phyloP scores from a whole-genome alignment of 2,329 filamentous ascomycete species.

The Colletotrichum australisinense region DNA sequence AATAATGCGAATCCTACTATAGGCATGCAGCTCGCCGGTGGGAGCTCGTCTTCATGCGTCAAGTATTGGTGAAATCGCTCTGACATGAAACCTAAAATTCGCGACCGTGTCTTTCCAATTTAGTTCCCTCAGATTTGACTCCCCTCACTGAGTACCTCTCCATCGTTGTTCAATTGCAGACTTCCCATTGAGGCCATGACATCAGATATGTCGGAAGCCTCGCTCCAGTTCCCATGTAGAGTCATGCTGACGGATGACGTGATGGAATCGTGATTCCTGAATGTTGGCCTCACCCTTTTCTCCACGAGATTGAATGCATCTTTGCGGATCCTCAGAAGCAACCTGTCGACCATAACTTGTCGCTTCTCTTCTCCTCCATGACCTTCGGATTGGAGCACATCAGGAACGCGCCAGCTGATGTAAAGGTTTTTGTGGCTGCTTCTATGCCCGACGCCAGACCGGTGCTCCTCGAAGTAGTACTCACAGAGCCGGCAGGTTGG shows the following conservation, averaged over 20 bases:
- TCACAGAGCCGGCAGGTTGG: slow-evolving; percentile 52
- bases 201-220: background rate
- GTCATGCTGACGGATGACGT: background rate
- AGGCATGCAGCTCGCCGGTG: background rate
- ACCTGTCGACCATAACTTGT: background rate
- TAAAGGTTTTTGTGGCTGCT: slow-evolving; percentile 51
- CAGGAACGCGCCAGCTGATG: slow-evolving; percentile 49
- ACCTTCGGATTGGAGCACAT: slow-evolving; percentile 31
- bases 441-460: slow-evolving; percentile 39
- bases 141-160: background rate
- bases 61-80: no score
- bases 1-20: background rate
- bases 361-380: background rate
- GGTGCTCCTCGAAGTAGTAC: slow-evolving; percentile 48
- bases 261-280: background rate
- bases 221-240: background rate
- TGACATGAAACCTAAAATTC: background rate
- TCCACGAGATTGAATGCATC: background rate
- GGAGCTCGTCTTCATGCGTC: no score
- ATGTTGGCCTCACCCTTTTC: background rate
- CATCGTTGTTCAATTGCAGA: background rate
- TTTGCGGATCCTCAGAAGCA: background rate
- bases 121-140: background rate
- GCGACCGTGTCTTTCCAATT: background rate
- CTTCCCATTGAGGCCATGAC: background rate